These are phyloP conservation scores for Scutellaria baicalensis DNA, from an alignment of 257 asterid species.

Conservation along the genomic window DNA sequence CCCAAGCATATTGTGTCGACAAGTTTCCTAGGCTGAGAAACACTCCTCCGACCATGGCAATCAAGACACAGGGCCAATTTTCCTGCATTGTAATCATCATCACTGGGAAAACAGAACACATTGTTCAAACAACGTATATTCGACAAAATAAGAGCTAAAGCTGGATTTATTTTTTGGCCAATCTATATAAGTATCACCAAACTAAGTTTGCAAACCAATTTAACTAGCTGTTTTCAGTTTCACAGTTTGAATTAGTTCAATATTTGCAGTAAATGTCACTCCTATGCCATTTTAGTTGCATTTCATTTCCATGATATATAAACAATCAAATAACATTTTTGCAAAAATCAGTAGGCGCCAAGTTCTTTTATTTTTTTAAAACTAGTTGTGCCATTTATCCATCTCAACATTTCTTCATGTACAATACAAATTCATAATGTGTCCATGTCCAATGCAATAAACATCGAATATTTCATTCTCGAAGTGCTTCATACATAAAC, in stretches of 20 bases:
- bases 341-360: too few species aligned
- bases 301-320: too few species aligned
- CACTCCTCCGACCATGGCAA: constrained; percentile 47
- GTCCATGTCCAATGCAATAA: too few species aligned
- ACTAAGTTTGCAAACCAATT: too few species aligned
- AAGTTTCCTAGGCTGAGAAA: constrained; percentile 36
- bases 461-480: not conserved
- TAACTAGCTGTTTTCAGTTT: not conserved
- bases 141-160: not conserved
- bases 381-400: too few species aligned
- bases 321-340: too few species aligned
- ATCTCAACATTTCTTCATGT: too few species aligned
- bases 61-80: constrained; percentile 41
- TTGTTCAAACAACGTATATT: not conserved
- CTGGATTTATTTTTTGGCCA: not conserved
- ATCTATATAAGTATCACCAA: not conserved
- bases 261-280: too few species aligned
- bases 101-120: not conserved
- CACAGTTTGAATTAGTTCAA: not conserved
- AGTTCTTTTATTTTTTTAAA: too few species aligned
- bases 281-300: too few species aligned
- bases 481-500: not conserved
- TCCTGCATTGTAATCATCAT: constrained; percentile 5
- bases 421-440: too few species aligned
- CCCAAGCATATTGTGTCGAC: constrained; percentile 43